Evolutionary conservation across 148 eudicot genomes (phyloP).

Genomic region (Silene conica): DNA sequence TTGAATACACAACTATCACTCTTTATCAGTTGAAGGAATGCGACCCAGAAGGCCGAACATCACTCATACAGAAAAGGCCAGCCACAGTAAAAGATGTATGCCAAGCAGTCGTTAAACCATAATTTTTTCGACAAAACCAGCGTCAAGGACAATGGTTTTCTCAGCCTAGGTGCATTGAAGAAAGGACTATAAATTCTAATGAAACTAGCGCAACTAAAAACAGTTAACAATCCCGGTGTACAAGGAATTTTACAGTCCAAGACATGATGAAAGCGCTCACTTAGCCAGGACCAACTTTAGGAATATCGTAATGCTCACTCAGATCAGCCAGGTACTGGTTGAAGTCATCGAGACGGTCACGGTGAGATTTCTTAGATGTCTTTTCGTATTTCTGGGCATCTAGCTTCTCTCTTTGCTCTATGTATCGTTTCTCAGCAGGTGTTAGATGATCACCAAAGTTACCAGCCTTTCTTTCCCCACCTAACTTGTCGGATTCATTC

Average conservation of each 20-base stretch:
- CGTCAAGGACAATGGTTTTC: background rate
- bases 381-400: conserved; percentile 67
- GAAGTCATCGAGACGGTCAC: conserved; percentile 82
- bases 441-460: conserved; percentile 58
- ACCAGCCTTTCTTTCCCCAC: conserved; percentile 32
- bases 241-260: background rate
- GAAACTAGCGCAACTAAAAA: background rate
- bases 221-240: background rate
- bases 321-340: conserved; percentile 86
- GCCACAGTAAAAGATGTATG: background rate
- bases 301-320: conserved; percentile 98
- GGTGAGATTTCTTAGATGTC: conserved; percentile 76
- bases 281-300: conserved; percentile 97
- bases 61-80: background rate
- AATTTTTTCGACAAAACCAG: background rate
- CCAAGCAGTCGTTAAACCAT: background rate
- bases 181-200: background rate
- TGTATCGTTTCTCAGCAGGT: conserved; percentile 89
- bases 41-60: too few species aligned
- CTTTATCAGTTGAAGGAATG: too few species aligned
- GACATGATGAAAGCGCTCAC: too few species aligned
- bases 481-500: conserved; percentile 28
- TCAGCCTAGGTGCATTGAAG: background rate
- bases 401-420: conserved; percentile 78
- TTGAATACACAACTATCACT: too few species aligned